Percentiles rank a stretch among this genome's conserved stretches.
Conservation (phyloP, 2,329 filamentous ascomycete genomes). For the Knoxdaviesia capensis region DNA sequence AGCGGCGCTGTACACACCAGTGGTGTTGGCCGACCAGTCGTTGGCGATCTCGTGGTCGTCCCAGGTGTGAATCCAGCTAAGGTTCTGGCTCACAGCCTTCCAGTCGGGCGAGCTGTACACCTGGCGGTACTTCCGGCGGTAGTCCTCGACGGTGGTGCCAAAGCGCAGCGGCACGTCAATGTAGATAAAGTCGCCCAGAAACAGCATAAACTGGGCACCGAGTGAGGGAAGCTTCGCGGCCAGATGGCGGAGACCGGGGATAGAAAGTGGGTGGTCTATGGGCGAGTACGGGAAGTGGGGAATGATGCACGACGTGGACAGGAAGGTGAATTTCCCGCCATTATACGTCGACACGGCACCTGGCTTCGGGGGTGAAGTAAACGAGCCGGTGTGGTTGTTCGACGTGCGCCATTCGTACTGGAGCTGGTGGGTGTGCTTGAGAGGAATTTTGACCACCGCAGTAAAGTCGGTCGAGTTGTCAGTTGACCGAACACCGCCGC, state of each 20-base stretch:
- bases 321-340: constrained; percentile 63
- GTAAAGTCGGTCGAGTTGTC: constrained; percentile 71
- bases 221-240: constrained; percentile 52
- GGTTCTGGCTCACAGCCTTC: constrained; percentile 48
- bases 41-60: constrained; percentile 96
- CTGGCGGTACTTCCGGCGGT: constrained; percentile 79
- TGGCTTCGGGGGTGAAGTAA: constrained; percentile 53
- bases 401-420: constrained; percentile 71
- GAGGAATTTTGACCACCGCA: constrained; percentile 41
- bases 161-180: constrained; percentile 71
- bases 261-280: constrained; percentile 60
- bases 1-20: constrained; percentile 60
- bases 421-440: constrained; percentile 45
- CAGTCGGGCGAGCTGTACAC: constrained; percentile 94
- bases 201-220: constrained; percentile 60
- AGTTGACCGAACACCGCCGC: constrained; percentile 43
- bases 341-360: constrained; percentile 40
- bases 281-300: constrained; percentile 78
- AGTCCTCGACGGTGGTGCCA: constrained; percentile 52
- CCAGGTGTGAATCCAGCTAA: constrained; percentile 95
- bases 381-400: constrained; percentile 69
- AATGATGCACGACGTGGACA: constrained; percentile 78
- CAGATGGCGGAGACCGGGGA: constrained; percentile 62
- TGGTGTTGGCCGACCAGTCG: constrained; percentile 72
- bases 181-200: constrained; percentile 77